phyloP scores from a whole-genome alignment of 2,329 filamentous ascomycete species.

The Meredithiella fracta region DNA sequence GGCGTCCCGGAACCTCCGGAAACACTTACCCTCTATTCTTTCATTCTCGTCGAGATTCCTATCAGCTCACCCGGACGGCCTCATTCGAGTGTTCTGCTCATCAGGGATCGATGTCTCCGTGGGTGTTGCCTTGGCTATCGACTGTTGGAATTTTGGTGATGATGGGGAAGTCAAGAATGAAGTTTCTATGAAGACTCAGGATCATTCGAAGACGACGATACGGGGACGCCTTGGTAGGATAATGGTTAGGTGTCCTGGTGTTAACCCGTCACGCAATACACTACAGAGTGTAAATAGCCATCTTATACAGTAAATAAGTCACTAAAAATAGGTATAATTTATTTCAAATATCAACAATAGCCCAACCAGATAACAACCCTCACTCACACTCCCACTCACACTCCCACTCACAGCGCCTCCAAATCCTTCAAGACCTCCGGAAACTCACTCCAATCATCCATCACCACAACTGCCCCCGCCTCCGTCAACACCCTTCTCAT shows the following conservation, averaged over 20 bases:
- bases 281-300: conserved; percentile 86
- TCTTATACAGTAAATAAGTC: no score
- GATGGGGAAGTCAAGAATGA: conserved; percentile 30
- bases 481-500: conserved; percentile 47
- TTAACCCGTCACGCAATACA: conserved; percentile 70
- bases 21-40: conserved; percentile 47
- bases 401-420: conserved; percentile 20
- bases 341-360: no score
- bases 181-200: conserved; percentile 15
- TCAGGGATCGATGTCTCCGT: conserved; percentile 68
- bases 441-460: conserved; percentile 43
- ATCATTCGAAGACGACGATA: conserved; percentile 59
- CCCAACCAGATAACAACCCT: no score
- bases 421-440: conserved; percentile 30
- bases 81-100: conserved; percentile 50
- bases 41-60: conserved; percentile 29
- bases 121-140: conserved; percentile 56
- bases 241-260: conserved; percentile 59
- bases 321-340: no score
- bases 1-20: conserved; percentile 68
- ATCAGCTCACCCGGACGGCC: not conserved
- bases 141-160: conserved; percentile 57
- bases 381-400: no score
- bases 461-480: conserved; percentile 46
- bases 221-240: conserved; percentile 67